Conservation (phyloP, 805 yeast species). For the Starmerella vitae region DNA sequence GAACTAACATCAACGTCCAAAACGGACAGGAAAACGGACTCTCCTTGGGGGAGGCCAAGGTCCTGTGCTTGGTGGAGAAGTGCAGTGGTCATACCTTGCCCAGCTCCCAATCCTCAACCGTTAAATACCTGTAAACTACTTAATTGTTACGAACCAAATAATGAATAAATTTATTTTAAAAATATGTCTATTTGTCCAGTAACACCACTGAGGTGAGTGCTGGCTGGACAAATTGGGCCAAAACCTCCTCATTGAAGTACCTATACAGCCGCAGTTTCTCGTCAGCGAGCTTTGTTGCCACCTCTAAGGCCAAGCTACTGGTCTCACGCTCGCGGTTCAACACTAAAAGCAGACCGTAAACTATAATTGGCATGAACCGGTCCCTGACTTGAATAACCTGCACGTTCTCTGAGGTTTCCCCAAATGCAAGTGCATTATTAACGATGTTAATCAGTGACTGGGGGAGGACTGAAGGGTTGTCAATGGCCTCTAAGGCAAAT, state of each 20-base stretch:
- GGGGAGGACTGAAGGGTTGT: slow-evolving; percentile 3
- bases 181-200: no score
- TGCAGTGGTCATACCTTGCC: slow-evolving; percentile 6
- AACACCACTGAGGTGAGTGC: background rate
- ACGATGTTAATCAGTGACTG: slow-evolving; percentile 11
- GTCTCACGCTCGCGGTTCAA: slow-evolving; percentile 32
- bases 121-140: no score
- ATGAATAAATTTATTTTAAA: no score
- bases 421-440: slow-evolving; percentile 8
- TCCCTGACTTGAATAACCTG: slow-evolving; percentile 44
- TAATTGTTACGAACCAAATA: no score
- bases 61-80: slow-evolving; percentile 27
- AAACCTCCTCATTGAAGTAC: slow-evolving; percentile 39
- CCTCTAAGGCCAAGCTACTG: slow-evolving; percentile 27
- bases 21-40: slow-evolving; percentile 9
- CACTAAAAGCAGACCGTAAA: slow-evolving; percentile 52
- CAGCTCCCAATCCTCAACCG: no score
- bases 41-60: slow-evolving; percentile 19
- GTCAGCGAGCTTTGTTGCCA: slow-evolving; percentile 48
- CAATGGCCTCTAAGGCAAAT: slow-evolving; percentile 8
- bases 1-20: slow-evolving; percentile 15
- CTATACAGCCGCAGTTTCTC: slow-evolving; percentile 48
- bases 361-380: slow-evolving; percentile 57
- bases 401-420: slow-evolving; percentile 11
- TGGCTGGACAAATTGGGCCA: slow-evolving; percentile 7